Conservation (phyloP, 345 rosid species). For the Jatropha curcas region DNA sequence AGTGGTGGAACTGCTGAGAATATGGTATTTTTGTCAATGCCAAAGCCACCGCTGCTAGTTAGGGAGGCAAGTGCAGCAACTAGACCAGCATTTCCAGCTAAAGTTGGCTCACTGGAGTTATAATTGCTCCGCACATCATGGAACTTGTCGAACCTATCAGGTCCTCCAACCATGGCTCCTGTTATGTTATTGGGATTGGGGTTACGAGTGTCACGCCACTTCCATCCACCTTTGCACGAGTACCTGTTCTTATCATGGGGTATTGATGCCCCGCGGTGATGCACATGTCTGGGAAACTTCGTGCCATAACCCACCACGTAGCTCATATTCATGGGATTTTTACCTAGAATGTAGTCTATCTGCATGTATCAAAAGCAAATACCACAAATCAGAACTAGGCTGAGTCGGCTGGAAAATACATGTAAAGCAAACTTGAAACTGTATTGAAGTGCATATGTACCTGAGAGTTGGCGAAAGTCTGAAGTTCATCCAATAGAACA, state of each 20-base stretch:
- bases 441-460: constrained; percentile 19
- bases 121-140: constrained; percentile 51
- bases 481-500: constrained; percentile 36
- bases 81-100: constrained; percentile 80
- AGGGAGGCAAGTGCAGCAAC: constrained; percentile 78
- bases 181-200: constrained; percentile 70
- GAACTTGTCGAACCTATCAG: constrained; percentile 67
- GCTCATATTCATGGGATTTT: constrained; percentile 84
- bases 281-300: constrained; percentile 70
- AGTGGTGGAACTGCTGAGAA: constrained; percentile 77
- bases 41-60: constrained; percentile 49
- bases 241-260: constrained; percentile 52
- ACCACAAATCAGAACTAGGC: too few relatives aligned
- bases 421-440: too few relatives aligned
- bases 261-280: constrained; percentile 81
- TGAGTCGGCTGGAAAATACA: too few relatives aligned
- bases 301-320: constrained; percentile 73
- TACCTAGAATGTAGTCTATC: constrained; percentile 78
- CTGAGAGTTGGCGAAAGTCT: constrained; percentile 68
- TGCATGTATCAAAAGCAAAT: constrained; percentile 23
- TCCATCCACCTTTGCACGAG: constrained; percentile 72
- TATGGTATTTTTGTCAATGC: constrained; percentile 65
- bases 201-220: constrained; percentile 57
- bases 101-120: constrained; percentile 72
- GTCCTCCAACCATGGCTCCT: constrained; percentile 94